phyloP scores from a whole-genome alignment of 225 moss, liverwort and hornwort genomes.

The Bryoerythrophyllum caledonicum region DNA sequence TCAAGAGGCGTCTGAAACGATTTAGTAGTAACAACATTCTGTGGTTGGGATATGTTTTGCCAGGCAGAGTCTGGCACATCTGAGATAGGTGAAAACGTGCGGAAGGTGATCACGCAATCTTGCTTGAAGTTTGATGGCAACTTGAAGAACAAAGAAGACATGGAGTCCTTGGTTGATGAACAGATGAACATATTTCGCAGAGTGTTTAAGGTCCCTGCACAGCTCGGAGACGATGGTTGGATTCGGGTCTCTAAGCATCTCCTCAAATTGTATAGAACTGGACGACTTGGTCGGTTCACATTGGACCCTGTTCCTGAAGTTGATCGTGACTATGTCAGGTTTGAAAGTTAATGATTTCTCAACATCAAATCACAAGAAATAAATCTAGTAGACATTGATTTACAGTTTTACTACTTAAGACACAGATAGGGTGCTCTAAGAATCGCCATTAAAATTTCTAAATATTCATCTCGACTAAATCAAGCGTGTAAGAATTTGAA shows the following conservation, averaged over 20 bases:
- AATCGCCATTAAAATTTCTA: no score
- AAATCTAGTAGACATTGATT: background rate
- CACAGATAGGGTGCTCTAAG: no score
- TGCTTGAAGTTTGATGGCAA: conserved; percentile 86
- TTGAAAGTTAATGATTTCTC: conserved; percentile 18
- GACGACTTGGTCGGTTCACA: conserved; percentile 78
- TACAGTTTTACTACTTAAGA: no score
- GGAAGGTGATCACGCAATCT: conserved; percentile 60
- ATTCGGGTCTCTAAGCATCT: conserved; percentile 88
- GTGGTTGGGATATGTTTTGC: conserved; percentile 1
- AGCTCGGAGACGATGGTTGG: conserved; percentile 86
- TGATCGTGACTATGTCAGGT: conserved; percentile 39
- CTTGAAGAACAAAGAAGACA: conserved; percentile 65
- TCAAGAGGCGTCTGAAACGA: background rate
- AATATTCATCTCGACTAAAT: no score
- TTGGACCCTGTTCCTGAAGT: conserved; percentile 69
- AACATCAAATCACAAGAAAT: background rate
- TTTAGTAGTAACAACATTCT: background rate
- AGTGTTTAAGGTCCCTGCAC: conserved; percentile 76
- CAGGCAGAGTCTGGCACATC: conserved; percentile 52
- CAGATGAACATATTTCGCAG: conserved; percentile 79
- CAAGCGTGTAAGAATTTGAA: no score
- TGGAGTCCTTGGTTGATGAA: conserved; percentile 85
- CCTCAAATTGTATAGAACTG: conserved; percentile 81
- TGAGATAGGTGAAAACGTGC: conserved; percentile 54